Evolutionary conservation across 495 filamentous ascomycete genomes (phyloP), one percentile per base, ranked within the genome.

Genomic region (Aspergillus olivimuriae): DNA sequence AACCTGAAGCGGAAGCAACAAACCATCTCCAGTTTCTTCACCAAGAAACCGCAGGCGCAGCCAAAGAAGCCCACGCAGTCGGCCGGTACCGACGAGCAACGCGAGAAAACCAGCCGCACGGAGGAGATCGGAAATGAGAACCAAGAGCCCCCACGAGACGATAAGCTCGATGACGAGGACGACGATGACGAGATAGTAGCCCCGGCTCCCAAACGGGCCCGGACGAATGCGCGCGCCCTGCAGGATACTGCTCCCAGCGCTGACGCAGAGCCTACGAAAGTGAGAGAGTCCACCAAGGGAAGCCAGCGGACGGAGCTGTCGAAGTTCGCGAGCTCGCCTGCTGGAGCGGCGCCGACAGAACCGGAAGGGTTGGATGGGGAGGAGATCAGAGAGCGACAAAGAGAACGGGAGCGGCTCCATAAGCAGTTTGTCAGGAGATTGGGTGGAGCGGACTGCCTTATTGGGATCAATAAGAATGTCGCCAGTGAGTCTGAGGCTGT

Each of bases 381-480:
- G 12, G 69, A 73, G 3, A 76, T 79, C 11, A 59, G 53, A 9
- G 61, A 67, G 43, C 51, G 50, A 18, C 59, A 47, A 34, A 73
- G 72, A 43, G 56, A 70, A 44, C 89, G 80, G 53, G 79, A 86
- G 49, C 81, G 76, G 41, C 68, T 95, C 15, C 92, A 95, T 56
- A 72, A 82, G 48, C 84, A 85, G 47, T 98, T 96, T 53, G 82
- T 96, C 14, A 85, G 87, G 68, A 94, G 87, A 56, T 76, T 98
- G 3, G 90, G 92, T 3, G 79, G 80, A 20, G 78, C 88, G 6
- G 89, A 94, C 51, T 89, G 87, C 49, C 69, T 92, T 39, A 74
- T 82, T 12, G 77, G 79, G 36, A 78, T 87, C 48, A 78, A 79
- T 45, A 71, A 81, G 48, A 69, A 73, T 17, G 73, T 76, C 40